Evolutionary conservation across 495 filamentous ascomycete genomes (phyloP).

Genomic region (Penicillium simplicissimum): DNA sequence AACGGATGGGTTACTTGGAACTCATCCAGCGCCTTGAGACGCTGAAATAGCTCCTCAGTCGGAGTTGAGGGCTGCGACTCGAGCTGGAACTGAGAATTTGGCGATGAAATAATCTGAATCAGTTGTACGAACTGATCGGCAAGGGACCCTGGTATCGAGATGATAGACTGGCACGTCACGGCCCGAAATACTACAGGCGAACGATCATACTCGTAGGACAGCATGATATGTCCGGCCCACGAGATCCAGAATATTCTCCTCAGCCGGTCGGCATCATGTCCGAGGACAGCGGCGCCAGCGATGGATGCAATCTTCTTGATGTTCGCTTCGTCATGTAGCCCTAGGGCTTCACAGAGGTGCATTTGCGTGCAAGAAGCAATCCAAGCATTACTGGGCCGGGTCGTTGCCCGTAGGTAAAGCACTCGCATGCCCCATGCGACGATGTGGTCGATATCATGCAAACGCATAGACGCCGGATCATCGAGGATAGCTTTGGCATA

Average conservation of each 20-base stretch:
- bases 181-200: not conserved
- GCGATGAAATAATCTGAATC: not conserved
- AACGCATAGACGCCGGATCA: not conserved
- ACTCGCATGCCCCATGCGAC: slow-evolving; percentile 38
- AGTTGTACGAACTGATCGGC: not conserved
- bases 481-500: not conserved
- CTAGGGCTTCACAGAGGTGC: not conserved
- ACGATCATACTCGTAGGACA: not conserved
- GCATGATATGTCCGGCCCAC: not conserved
- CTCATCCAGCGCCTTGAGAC: not conserved
- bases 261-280: not conserved
- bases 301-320: not conserved
- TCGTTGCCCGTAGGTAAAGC: slow-evolving; percentile 37
- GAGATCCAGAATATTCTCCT: not conserved
- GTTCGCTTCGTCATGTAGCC: not conserved
- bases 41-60: not conserved
- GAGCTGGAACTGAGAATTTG: not conserved
- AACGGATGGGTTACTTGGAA: not conserved
- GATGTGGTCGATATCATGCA: slow-evolving; percentile 31
- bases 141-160: not conserved
- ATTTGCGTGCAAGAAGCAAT: slow-evolving; percentile 38
- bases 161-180: not conserved
- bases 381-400: slow-evolving; percentile 38
- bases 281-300: not conserved
- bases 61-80: not conserved